phyloP scores from a whole-genome alignment of 2,329 filamentous ascomycete species.

The Cytospora mali region DNA sequence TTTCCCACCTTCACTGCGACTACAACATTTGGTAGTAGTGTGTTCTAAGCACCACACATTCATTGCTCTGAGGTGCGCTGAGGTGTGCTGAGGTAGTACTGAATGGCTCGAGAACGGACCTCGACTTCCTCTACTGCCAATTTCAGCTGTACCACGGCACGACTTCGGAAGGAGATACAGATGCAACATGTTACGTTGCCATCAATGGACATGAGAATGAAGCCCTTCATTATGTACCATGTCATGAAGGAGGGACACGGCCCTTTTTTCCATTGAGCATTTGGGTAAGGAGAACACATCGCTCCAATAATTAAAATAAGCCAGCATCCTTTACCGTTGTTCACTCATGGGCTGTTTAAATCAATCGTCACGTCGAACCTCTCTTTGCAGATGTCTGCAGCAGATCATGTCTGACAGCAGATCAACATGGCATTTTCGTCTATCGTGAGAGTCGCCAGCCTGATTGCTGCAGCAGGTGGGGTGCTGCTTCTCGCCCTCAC shows the following conservation, averaged over 20 bases:
- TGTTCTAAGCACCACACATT: too few species aligned
- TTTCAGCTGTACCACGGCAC: background rate
- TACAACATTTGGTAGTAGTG: too few species aligned
- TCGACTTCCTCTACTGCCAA: background rate
- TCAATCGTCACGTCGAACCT: background rate
- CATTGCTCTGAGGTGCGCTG: too few species aligned
- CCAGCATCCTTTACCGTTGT: background rate
- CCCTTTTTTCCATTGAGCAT: background rate
- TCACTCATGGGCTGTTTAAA: background rate
- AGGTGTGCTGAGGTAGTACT: too few species aligned
- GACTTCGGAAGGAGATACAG: background rate
- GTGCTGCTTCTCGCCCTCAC: conserved; percentile 20
- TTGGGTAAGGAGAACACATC: background rate
- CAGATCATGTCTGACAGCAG: too few species aligned
- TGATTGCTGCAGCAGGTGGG: background rate
- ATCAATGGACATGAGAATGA: too few species aligned
- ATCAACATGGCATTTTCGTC: background rate
- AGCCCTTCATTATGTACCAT: background rate
- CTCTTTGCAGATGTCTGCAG: background rate
- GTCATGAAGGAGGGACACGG: background rate
- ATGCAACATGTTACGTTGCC: background rate
- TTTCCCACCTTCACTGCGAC: background rate
- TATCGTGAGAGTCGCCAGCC: background rate
- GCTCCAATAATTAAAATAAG: background rate
- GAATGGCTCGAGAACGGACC: background rate